Evolutionary conservation across 2,329 filamentous ascomycete genomes (phyloP).

Genomic region (Pyrenochaeta sp.): DNA sequence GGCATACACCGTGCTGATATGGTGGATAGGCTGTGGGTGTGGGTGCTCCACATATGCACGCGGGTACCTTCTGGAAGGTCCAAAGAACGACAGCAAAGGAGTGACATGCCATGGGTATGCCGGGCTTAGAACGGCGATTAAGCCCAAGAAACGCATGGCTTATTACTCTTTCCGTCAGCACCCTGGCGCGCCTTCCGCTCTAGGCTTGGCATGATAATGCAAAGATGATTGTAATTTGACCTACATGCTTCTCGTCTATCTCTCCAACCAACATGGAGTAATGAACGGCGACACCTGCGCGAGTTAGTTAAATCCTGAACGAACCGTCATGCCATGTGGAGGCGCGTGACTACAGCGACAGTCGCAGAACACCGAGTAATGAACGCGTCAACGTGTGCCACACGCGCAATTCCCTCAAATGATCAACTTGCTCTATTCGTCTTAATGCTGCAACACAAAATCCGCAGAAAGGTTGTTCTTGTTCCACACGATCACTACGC

Average conservation of each 20-base stretch:
- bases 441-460: neutral
- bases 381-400: neutral
- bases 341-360: too few relatives aligned
- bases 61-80: slow-evolving; percentile 5
- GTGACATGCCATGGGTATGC: neutral
- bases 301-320: too few relatives aligned
- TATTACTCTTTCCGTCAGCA: slow-evolving; percentile 2
- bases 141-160: neutral
- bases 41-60: neutral
- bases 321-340: too few relatives aligned
- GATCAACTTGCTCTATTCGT: neutral
- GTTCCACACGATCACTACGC: neutral
- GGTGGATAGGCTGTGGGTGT: neutral
- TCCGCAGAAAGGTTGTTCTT: neutral
- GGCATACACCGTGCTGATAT: neutral
- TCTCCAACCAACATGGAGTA: too few relatives aligned
- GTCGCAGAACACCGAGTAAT: neutral
- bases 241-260: neutral
- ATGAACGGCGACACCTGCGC: too few relatives aligned
- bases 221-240: neutral
- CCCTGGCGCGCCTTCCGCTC: slow-evolving; percentile 12
- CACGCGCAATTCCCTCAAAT: neutral
- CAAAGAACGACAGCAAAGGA: too few relatives aligned
- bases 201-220: slow-evolving; percentile 7
- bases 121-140: slow-evolving; percentile 7